phyloP scores from a whole-genome alignment of 805 yeast genomes.

The Komagataella phaffii region DNA sequence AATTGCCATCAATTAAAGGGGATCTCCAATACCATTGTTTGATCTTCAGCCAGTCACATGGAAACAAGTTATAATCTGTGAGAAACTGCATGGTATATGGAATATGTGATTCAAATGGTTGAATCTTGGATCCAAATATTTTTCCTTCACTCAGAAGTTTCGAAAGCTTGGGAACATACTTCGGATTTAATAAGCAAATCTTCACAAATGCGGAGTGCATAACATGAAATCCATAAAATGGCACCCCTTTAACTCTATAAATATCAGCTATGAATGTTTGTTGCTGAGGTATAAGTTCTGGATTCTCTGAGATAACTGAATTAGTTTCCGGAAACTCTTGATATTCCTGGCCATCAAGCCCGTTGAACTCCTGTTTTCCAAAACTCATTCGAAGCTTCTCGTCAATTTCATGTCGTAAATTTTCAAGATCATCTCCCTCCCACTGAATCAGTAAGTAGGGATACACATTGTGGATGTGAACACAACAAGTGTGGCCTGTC shows the following conservation, averaged over 20 bases:
- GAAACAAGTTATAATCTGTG: conserved; percentile 71
- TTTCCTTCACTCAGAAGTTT: conserved; percentile 24
- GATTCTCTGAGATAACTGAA: conserved; percentile 6
- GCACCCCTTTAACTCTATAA: conserved; percentile 56
- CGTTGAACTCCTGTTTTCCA: conserved; percentile 7
- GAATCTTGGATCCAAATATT: conserved; percentile 27
- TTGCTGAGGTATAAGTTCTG: conserved; percentile 2
- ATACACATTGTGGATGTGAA: conserved; percentile 74
- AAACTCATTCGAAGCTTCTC: conserved; percentile 24
- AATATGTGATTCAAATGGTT: conserved; percentile 69
- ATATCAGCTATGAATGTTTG: conserved; percentile 41
- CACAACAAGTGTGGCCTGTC: conserved; percentile 41
- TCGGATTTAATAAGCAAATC: conserved; percentile 53
- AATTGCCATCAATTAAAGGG: conserved; percentile 27
- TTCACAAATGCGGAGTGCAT: conserved; percentile 58
- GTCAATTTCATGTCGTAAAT: conserved; percentile 32
- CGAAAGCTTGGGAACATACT: conserved; percentile 39
- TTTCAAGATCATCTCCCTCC: conserved; percentile 28
- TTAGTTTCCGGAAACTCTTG: conserved; percentile 7
- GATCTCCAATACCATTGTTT: conserved; percentile 35
- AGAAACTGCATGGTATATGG: conserved; percentile 68
- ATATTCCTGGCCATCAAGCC: conserved; percentile 3
- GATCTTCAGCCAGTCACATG: conserved; percentile 66
- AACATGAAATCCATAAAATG: conserved; percentile 73
- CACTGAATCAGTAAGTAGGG: conserved; percentile 72